phyloP scores from a whole-genome alignment of 495 filamentous ascomycete genomes.

The Penicillium cosmopolitanum region DNA sequence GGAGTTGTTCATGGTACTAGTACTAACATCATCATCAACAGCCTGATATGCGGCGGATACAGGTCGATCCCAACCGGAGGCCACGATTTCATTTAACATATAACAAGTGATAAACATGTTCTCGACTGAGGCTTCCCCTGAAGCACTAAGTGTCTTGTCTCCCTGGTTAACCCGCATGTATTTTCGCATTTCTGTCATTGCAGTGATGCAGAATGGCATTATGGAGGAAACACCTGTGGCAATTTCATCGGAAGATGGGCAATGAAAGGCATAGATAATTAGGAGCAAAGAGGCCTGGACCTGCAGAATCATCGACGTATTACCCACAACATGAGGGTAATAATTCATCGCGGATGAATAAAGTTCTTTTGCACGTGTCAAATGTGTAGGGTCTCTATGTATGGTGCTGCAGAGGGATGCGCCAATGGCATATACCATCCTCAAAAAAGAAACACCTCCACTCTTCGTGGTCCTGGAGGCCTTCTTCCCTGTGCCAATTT shows the following conservation, averaged over 20 bases:
- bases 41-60: slow-evolving; percentile 32
- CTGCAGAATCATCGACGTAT: slow-evolving; percentile 35
- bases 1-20: neutral
- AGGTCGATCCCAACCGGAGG: slow-evolving; percentile 38
- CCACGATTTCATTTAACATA: slow-evolving; percentile 40
- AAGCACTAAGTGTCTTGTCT: slow-evolving; percentile 12
- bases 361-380: slow-evolving; percentile 29
- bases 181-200: slow-evolving; percentile 36
- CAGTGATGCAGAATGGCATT: slow-evolving; percentile 36
- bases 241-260: slow-evolving; percentile 39
- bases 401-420: slow-evolving; percentile 32
- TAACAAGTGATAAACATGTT: slow-evolving; percentile 40
- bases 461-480: slow-evolving; percentile 22
- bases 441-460: slow-evolving; percentile 35
- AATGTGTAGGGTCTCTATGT: slow-evolving; percentile 29
- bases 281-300: slow-evolving; percentile 39
- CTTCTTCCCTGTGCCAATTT: slow-evolving; percentile 29
- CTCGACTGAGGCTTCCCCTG: slow-evolving; percentile 29
- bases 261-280: slow-evolving; percentile 40
- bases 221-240: slow-evolving; percentile 35
- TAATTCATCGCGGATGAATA: slow-evolving; percentile 34
- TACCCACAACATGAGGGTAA: slow-evolving; percentile 34
- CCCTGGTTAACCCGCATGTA: slow-evolving; percentile 15
- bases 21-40: slow-evolving; percentile 39
- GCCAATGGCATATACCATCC: slow-evolving; percentile 40